Evolutionary conservation across 306 rosid genomes (phyloP), one percentile per base, ranked within the genome.

Genomic region (Abrus pulchellus): DNA sequence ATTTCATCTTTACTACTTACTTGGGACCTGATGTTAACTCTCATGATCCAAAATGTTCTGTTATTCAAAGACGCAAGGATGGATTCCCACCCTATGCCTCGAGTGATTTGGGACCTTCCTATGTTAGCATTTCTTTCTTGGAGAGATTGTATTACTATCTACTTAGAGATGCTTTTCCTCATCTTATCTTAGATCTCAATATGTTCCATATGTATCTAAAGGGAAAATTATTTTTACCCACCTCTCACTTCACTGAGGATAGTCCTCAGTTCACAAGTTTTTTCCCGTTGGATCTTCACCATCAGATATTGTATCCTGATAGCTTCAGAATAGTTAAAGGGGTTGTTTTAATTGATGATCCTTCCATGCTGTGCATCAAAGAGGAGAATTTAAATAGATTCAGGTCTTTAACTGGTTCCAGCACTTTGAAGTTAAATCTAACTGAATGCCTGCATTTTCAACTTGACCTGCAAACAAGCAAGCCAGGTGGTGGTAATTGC

Each of bases 1-100:
- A 83, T 62, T 90, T 90, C 89, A 77, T 90, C 2, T 6, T 89
- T 85, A 83, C 87, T 27, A 76, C 69, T 54, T 90, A 87, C 79
- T 87, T 92, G 52, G 97, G 93, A 67, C 97, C 97, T 75, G 97
- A 90, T 85, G 86, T 89, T 55, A 84, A 78, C 63, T 76, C 75
- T 53, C 90, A 87, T 78, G 72, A 71, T 50, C 89, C 88, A 29
- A 68, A 73, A 34, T 74, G 71, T 71, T 88, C 89, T 27, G 72
- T 82, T 70, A 59, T 60, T 82, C 90, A 89, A 72, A 88, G 89
- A 80, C 9, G 64, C 50, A 64, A 48, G 1, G 71, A 79, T 68
- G 87, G 82, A 32, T 84, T 44, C 2, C 84, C 83, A 59, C 80
- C 86, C 3, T 89, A 90, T 64, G 52, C 6, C 2, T 70, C 32